Percentiles rank a stretch among this genome's conserved stretches.
phyloP scores from a whole-genome alignment of 352 stramenopile species.

The Phytophthora fragariaefolia region DNA sequence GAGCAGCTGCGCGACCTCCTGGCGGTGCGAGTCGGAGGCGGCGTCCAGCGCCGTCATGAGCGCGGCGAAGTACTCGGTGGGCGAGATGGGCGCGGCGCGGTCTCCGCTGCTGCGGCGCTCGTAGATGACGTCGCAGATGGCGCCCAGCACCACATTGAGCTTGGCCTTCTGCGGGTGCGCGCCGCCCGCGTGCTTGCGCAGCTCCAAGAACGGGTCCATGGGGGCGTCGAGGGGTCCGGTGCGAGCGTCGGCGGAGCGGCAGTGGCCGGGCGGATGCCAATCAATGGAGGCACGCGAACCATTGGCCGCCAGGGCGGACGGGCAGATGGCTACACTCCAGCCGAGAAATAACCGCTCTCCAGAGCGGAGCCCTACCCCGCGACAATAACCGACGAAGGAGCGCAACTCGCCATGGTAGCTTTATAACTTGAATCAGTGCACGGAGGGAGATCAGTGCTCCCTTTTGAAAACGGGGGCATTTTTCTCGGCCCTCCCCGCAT shows the following conservation, averaged over 20 bases:
- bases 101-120: conserved; percentile 57
- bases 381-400: too few species aligned
- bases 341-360: too few species aligned
- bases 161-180: conserved; percentile 82
- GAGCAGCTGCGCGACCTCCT: conserved; percentile 81
- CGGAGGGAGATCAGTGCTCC: neutral
- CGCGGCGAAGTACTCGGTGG: conserved; percentile 88
- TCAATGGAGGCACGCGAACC: conserved; percentile 45
- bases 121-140: conserved; percentile 86
- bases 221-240: conserved; percentile 1
- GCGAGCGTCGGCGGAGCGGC: neutral
- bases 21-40: conserved; percentile 69
- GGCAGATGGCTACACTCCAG: conserved; percentile 1
- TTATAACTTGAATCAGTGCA: neutral
- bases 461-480: too few species aligned
- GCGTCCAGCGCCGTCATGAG: conserved; percentile 89
- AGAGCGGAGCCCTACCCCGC: too few species aligned
- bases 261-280: conserved; percentile 32
- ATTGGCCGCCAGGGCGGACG: conserved; percentile 32
- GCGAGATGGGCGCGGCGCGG: conserved; percentile 52
- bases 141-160: conserved; percentile 85
- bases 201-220: conserved; percentile 83
- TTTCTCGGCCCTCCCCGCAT: conserved; percentile 1
- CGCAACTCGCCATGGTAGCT: too few species aligned
- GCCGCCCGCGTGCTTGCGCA: conserved; percentile 80